Evolutionary conservation across 2,329 filamentous ascomycete species (phyloP), one percentile per base, ranked within the genome.

Genomic region (Diaporthe caulivora): DNA sequence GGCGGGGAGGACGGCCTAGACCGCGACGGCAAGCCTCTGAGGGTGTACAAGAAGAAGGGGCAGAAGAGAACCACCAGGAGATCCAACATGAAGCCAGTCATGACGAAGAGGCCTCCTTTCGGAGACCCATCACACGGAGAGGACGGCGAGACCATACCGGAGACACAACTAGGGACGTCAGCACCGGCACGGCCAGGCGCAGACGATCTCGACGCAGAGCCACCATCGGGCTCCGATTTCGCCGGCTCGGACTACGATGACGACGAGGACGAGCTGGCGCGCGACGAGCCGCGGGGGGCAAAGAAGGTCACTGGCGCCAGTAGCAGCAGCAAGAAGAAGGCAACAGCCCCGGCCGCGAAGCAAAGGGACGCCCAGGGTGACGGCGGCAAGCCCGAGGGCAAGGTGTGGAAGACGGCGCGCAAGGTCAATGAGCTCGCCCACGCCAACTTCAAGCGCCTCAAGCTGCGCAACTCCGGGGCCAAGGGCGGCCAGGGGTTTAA

Each of bases 1-100:
- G 87, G 89, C n/a, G 87, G 88, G 1, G 83, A 85, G 0, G 80
- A 82, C n/a, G 76, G 77, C 26, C 72, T 87, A 17, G 89, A 85
- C 69, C 85, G 85, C n/a, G 84, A 90, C 77, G 91, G 91, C 1
- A 86, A 89, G 75, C 91, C 91, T 2, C 80, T 91, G 49, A 89
- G 87, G 70, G 82, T 90, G 1, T 96, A 89, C 86, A 96, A 95
- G 87, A 97, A 97, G 88, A 94, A 94, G 85, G 94, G 93, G 0
- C 89, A 94, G 80, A 97, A 97, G 85, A 87, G 94, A 75, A 94
- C 93, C 71, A 96, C 94, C 3, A 87, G 92, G 75, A 86, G 87
- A 62, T 87, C 89, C 71, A 95, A 92, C 74, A 94, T 93, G 84
- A 86, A 84, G 75, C 90, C 90, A 2, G 87, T 83, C 0, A 80